Conservation (phyloP, 805 yeast species). For the Candida namnaoensis region DNA sequence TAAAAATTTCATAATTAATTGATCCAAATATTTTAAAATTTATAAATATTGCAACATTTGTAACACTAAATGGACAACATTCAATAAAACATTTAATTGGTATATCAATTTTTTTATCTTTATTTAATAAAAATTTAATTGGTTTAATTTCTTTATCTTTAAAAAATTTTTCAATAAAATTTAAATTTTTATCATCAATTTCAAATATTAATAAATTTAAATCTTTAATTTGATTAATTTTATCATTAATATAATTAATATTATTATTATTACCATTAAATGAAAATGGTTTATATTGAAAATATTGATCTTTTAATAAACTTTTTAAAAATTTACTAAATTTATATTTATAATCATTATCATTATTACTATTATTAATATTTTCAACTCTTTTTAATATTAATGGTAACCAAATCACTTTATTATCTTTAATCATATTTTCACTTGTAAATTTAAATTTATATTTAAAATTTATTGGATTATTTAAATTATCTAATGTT, state of each 20-base stretch:
- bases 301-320: not conserved
- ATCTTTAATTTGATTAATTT: not conserved
- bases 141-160: conserved; percentile 5
- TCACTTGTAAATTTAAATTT: conserved; percentile 7
- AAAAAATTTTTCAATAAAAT: not conserved
- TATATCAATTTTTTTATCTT: not conserved
- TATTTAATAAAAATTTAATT: conserved; percentile 4
- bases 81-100: conserved; percentile 12
- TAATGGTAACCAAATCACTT: conserved; percentile 11
- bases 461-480: conserved; percentile 7
- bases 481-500: conserved; percentile 6
- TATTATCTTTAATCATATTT: too few relatives aligned
- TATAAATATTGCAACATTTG: conserved; percentile 18
- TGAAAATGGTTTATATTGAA: not conserved
- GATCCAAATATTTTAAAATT: conserved; percentile 14
- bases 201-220: conserved; percentile 12
- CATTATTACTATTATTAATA: not conserved
- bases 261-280: not conserved
- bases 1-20: conserved; percentile 6
- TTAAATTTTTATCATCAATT: conserved; percentile 1
- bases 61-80: conserved; percentile 20
- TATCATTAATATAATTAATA: too few relatives aligned
- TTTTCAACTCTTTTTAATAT: conserved; percentile 2
- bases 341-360: not conserved
- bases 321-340: not conserved